Conservation (phyloP, 345 rosid species). For the Populus euphratica region DNA sequence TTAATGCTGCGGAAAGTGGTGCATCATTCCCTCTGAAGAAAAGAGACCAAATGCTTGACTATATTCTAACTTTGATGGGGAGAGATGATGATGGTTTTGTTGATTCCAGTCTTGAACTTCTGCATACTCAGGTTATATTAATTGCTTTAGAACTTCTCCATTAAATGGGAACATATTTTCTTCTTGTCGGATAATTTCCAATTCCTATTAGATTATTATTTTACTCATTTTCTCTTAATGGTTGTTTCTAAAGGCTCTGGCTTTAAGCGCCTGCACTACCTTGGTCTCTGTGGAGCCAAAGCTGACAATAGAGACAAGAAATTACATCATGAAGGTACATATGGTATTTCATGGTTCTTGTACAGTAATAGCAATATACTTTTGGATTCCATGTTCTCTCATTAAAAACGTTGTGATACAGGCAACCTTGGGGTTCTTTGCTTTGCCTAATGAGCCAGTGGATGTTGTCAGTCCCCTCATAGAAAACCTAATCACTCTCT, state of each 20-base stretch:
- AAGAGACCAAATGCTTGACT: constrained; percentile 85
- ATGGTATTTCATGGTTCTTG: not conserved
- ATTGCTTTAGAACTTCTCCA: not conserved
- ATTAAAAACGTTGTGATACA: constrained; percentile 31
- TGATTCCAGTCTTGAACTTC: constrained; percentile 85
- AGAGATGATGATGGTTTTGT: constrained; percentile 77
- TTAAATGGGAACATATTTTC: not conserved
- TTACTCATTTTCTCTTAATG: constrained; percentile 1
- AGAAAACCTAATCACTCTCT: constrained; percentile 84
- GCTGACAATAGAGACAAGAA: constrained; percentile 87
- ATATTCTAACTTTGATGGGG: constrained; percentile 91
- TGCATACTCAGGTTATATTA: constrained; percentile 66
- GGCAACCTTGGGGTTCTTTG: constrained; percentile 97
- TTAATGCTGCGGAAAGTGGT: constrained; percentile 86
- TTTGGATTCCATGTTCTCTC: not conserved
- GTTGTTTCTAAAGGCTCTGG: constrained; percentile 68
- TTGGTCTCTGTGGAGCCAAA: constrained; percentile 96
- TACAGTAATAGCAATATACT: not conserved
- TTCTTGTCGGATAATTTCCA: not conserved
- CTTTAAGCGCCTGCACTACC: constrained; percentile 93
- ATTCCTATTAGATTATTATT: not conserved
- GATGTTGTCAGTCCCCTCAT: constrained; percentile 85
- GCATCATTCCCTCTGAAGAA: constrained; percentile 81
- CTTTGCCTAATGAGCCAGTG: constrained; percentile 78
- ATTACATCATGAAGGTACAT: constrained; percentile 83